Conservation (phyloP, 106 monocot species). For the Narthecium ossifragum region DNA sequence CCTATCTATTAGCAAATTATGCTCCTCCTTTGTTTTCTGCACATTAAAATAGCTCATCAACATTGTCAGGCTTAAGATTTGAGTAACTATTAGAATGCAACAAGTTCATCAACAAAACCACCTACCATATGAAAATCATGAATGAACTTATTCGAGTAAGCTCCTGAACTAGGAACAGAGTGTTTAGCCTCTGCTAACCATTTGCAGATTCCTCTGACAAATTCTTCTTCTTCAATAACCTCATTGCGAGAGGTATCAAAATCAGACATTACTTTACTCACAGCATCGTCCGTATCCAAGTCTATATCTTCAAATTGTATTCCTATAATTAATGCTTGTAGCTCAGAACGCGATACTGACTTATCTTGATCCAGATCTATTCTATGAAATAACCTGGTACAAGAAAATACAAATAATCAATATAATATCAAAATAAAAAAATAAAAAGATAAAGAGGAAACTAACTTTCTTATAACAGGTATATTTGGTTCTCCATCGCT, state of each 20-base stretch:
- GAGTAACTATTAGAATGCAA: background rate
- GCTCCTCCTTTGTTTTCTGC: conserved; percentile 66
- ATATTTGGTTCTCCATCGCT: conserved; percentile 58
- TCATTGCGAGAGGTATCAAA: conserved; percentile 70
- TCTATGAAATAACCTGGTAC: conserved; percentile 51
- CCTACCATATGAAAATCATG: conserved; percentile 64
- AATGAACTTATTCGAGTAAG: conserved; percentile 50
- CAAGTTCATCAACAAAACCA: background rate
- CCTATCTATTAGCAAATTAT: conserved; percentile 29
- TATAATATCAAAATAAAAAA: background rate
- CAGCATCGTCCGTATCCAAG: conserved; percentile 52
- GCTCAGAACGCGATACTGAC: conserved; percentile 37
- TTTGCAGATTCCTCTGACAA: conserved; percentile 50
- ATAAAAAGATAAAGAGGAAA: background rate
- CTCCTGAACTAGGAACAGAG: conserved; percentile 30
- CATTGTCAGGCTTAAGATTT: too few relatives aligned
- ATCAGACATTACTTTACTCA: conserved; percentile 61
- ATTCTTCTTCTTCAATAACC: conserved; percentile 46
- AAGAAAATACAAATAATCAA: background rate
- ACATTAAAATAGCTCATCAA: too few relatives aligned
- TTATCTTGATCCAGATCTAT: conserved; percentile 55
- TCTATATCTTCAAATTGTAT: conserved; percentile 57
- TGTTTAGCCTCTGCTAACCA: conserved; percentile 66
- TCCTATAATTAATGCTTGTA: conserved; percentile 70
- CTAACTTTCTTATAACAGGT: conserved; percentile 57